These are phyloP conservation scores for Pestalotiopsis sp. DNA, from an alignment of 2,329 filamentous ascomycete genomes.

Conservation along the genomic window DNA sequence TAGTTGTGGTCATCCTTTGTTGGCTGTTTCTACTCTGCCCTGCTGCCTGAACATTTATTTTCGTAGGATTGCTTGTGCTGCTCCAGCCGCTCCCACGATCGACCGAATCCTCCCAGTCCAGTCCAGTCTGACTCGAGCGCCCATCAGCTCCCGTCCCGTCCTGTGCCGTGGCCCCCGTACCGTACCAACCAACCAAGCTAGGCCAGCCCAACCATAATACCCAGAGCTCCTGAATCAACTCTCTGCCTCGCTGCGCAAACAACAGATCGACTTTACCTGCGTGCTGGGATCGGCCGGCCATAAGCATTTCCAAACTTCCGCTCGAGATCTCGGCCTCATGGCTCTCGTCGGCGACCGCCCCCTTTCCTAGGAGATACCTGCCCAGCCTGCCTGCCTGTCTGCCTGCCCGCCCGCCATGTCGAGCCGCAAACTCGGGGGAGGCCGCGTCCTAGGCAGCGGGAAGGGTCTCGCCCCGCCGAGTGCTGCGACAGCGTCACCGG, in stretches of 20 bases:
- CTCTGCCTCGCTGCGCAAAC: not conserved
- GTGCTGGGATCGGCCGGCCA: not conserved
- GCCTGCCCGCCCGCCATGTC: constrained; percentile 61
- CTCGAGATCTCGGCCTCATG: not conserved
- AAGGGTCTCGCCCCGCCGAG: constrained; percentile 73
- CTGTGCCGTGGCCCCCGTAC: not conserved
- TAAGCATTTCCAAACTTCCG: not conserved
- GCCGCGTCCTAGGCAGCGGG: constrained; percentile 85
- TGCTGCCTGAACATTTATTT: not conserved
- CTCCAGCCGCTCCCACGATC: not conserved
- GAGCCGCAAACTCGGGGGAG: constrained; percentile 84
- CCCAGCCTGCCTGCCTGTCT: not conserved
- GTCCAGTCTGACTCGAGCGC: not conserved
- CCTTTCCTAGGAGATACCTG: constrained; percentile 11
- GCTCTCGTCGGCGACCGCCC: not conserved
- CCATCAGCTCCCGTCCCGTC: not conserved
- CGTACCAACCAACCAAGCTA: not conserved
- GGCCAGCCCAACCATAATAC: not conserved
- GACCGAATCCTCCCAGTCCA: not conserved
- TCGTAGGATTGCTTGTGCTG: not conserved
- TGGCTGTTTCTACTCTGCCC: not conserved
- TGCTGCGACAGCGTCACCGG: constrained; percentile 24
- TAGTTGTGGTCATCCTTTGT: not conserved
- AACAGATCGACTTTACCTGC: not conserved
- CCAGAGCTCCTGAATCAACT: not conserved